Evolutionary conservation across 352 stramenopile genomes (phyloP).

Genomic region (Phytophthora pluvialis): DNA sequence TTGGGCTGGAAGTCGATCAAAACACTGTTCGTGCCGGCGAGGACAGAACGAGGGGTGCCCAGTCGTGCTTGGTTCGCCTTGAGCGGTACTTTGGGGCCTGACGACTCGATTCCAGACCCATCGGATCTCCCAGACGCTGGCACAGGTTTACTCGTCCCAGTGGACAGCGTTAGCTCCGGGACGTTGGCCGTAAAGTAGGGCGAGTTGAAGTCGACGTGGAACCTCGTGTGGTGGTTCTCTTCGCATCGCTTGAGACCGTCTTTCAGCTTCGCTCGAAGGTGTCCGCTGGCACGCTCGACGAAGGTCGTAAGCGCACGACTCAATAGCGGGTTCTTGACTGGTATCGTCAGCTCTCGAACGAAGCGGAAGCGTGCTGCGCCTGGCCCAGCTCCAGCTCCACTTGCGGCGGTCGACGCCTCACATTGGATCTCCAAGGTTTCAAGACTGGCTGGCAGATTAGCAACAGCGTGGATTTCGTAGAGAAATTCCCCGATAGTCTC

Average conservation of each 20-base stretch:
- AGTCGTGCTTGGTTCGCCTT: slow-evolving; percentile 64
- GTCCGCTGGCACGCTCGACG: slow-evolving; percentile 69
- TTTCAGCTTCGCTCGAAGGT: slow-evolving; percentile 78
- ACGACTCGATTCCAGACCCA: slow-evolving; percentile 11
- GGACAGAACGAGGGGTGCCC: slow-evolving; percentile 46
- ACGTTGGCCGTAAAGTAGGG: slow-evolving; percentile 81
- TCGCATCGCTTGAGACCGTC: slow-evolving; percentile 82
- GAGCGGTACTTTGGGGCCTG: slow-evolving; percentile 25
- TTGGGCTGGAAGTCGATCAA: slow-evolving; percentile 82
- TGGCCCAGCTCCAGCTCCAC: background rate
- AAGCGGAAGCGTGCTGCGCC: slow-evolving; percentile 49
- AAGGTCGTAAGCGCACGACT: slow-evolving; percentile 71
- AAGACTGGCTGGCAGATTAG: slow-evolving; percentile 74
- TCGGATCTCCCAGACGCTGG: slow-evolving; percentile 27
- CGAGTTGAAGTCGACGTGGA: slow-evolving; percentile 86
- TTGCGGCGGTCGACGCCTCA: slow-evolving; percentile 40
- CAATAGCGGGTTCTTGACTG: slow-evolving; percentile 81
- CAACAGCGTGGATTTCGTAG: slow-evolving; percentile 89
- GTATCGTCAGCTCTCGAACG: slow-evolving; percentile 78
- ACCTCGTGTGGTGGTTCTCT: slow-evolving; percentile 68
- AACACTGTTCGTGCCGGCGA: slow-evolving; percentile 52
- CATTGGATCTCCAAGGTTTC: slow-evolving; percentile 88
- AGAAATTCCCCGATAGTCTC: slow-evolving; percentile 94
- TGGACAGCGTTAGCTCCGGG: slow-evolving; percentile 51
- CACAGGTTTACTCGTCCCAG: slow-evolving; percentile 10